A percentile compares a stretch with the other conserved stretches of the same genome.
phyloP scores from a whole-genome alignment of 192 early-diverging fungal species.

The Coemansia sp. region DNA sequence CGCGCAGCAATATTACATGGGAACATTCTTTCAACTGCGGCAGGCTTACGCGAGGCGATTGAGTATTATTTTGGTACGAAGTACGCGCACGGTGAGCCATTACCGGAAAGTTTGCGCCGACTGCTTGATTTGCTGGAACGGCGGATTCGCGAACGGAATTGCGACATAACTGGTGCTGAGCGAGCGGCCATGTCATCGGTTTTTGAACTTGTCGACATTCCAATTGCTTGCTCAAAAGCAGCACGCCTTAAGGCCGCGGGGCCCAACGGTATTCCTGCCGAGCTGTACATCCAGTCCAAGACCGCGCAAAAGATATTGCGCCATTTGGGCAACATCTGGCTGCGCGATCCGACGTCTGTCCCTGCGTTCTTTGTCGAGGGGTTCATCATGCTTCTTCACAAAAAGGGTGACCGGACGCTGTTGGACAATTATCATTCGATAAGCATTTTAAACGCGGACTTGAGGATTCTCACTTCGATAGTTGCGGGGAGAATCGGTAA shows the following conservation, averaged over 20 bases:
- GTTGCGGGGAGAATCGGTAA: background rate
- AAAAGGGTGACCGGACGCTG: constrained; percentile 4
- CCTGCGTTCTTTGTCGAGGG: constrained; percentile 10
- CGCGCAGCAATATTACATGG: too few relatives aligned
- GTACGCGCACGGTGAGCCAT: too few relatives aligned
- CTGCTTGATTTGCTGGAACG: too few relatives aligned
- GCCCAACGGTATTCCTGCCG: background rate
- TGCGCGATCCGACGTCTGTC: constrained; percentile 1
- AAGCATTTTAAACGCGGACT: background rate
- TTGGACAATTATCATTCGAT: background rate
- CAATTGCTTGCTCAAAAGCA: background rate
- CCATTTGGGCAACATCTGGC: constrained; percentile 13
- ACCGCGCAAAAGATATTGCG: background rate
- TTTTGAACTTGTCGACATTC: background rate
- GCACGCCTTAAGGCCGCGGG: background rate
- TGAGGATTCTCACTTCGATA: background rate
- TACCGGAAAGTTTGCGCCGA: too few relatives aligned
- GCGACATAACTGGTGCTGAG: too few relatives aligned
- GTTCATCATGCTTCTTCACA: constrained; percentile 2
- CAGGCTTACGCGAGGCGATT: too few relatives aligned
- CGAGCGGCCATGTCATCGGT: background rate
- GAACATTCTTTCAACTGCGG: too few relatives aligned
- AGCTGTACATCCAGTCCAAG: background rate
- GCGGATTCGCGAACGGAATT: too few relatives aligned
- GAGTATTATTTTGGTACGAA: too few relatives aligned